These are phyloP conservation scores for Tricholoma sp. DNA, from an alignment of 768 basidiomycete species.

Conservation along the genomic window DNA sequence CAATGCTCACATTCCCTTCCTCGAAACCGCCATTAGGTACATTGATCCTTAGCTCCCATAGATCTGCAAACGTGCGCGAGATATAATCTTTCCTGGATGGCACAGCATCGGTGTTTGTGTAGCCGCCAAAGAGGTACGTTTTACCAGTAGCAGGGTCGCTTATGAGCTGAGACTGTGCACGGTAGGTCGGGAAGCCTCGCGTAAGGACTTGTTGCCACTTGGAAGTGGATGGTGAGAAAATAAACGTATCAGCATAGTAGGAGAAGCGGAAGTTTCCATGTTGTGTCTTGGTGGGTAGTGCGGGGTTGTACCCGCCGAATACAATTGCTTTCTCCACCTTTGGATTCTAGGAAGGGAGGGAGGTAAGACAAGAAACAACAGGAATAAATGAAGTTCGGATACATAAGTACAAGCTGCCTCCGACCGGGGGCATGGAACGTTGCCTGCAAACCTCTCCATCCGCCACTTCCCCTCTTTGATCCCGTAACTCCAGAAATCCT, in stretches of 20 bases:
- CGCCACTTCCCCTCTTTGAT: conserved; percentile 26
- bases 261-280: conserved; percentile 20
- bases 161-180: conserved; percentile 25
- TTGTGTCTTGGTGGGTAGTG: conserved; percentile 14
- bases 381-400: conserved; percentile 9
- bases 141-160: conserved; percentile 29
- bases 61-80: conserved; percentile 26
- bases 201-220: conserved; percentile 33
- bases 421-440: conserved; percentile 27
- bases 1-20: conserved; percentile 28
- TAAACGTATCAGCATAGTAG: conserved; percentile 36
- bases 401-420: conserved; percentile 29
- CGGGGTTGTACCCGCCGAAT: conserved; percentile 34
- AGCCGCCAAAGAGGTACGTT: conserved; percentile 32
- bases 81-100: conserved; percentile 18
- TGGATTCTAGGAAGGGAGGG: conserved; percentile 19
- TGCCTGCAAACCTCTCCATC: conserved; percentile 28
- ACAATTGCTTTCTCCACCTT: conserved; percentile 28
- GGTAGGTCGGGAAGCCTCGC: conserved; percentile 35
- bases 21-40: conserved; percentile 28
- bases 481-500: conserved; percentile 35
- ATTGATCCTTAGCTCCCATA: conserved; percentile 34
- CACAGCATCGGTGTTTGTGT: conserved; percentile 31
- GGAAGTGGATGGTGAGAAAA: conserved; percentile 13
- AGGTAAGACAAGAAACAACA: neutral